Percentiles rank a stretch among this genome's conserved stretches.
Evolutionary conservation across 192 early-diverging fungal species (phyloP).

Genomic region (Obelidium mucronatum): DNA sequence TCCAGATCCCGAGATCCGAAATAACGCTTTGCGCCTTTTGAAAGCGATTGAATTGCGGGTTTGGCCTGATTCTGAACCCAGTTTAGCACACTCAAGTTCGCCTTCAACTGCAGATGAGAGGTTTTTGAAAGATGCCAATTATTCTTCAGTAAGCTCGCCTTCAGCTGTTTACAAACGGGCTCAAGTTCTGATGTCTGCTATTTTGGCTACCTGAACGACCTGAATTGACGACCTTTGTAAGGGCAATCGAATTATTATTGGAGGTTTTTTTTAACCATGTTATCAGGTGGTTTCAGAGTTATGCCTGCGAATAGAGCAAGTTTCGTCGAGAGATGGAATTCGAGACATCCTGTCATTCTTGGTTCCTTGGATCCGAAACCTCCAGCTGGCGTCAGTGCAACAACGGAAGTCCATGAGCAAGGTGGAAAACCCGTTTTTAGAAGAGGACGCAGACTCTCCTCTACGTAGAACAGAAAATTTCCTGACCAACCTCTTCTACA

Average conservation of each 20-base stretch:
- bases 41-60: slow-evolving; percentile 70
- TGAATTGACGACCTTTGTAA: slow-evolving; percentile 68
- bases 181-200: slow-evolving; percentile 72
- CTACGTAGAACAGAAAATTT: slow-evolving; percentile 52
- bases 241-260: background rate
- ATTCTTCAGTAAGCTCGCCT: slow-evolving; percentile 70
- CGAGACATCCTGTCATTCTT: slow-evolving; percentile 77
- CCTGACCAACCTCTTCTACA: slow-evolving; percentile 79
- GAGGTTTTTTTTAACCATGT: slow-evolving; percentile 8
- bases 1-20: slow-evolving; percentile 70
- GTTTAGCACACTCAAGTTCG: background rate
- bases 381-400: slow-evolving; percentile 50
- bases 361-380: slow-evolving; percentile 83
- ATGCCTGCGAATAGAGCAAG: slow-evolving; percentile 68
- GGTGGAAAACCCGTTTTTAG: slow-evolving; percentile 33
- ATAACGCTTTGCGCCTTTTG: slow-evolving; percentile 74
- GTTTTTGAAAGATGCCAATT: slow-evolving; percentile 45
- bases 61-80: background rate
- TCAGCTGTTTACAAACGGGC: slow-evolving; percentile 83
- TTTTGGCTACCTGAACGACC: slow-evolving; percentile 70
- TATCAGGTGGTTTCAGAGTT: slow-evolving; percentile 75
- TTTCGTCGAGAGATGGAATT: slow-evolving; percentile 56
- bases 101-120: background rate
- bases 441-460: background rate
- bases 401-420: background rate